phyloP scores from a whole-genome alignment of 1,284 basidiomycete genomes.

The Binderoboletus segoi region DNA sequence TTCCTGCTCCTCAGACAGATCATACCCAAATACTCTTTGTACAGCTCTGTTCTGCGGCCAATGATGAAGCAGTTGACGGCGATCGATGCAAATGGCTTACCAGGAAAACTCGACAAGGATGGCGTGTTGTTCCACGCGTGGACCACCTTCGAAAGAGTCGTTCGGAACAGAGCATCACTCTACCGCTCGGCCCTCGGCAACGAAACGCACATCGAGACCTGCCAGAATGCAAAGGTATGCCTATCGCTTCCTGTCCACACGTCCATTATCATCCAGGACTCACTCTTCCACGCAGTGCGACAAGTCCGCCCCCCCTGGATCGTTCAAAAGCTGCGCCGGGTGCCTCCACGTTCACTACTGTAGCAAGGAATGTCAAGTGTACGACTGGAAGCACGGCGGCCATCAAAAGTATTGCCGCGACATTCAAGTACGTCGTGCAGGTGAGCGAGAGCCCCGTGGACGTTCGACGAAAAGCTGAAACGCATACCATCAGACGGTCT shows the following conservation, averaged over 20 bases:
- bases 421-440: slow-evolving; percentile 30
- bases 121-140: slow-evolving; percentile 23
- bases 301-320: slow-evolving; percentile 29
- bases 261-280: slow-evolving; percentile 1
- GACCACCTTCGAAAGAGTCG: slow-evolving; percentile 21
- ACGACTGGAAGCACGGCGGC: slow-evolving; percentile 32
- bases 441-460: slow-evolving; percentile 12
- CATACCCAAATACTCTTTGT: slow-evolving; percentile 33
- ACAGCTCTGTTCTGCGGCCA: slow-evolving; percentile 19
- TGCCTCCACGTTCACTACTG: slow-evolving; percentile 35
- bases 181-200: slow-evolving; percentile 6
- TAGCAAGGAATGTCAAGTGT: slow-evolving; percentile 33
- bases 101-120: slow-evolving; percentile 16
- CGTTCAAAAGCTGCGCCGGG: slow-evolving; percentile 31
- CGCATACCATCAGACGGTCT: slow-evolving; percentile 20
- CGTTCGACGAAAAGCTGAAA: slow-evolving; percentile 1
- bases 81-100: slow-evolving; percentile 18
- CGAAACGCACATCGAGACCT: slow-evolving; percentile 24
- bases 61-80: slow-evolving; percentile 18
- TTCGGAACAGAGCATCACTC: slow-evolving; percentile 20
- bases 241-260: neutral
- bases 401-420: slow-evolving; percentile 31
- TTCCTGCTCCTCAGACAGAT: slow-evolving; percentile 27
- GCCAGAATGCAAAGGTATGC: slow-evolving; percentile 32
- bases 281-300: slow-evolving; percentile 18